Base-by-base conservation (phyloP, 345 rosid genomes). In the Firmiana major region DNA sequence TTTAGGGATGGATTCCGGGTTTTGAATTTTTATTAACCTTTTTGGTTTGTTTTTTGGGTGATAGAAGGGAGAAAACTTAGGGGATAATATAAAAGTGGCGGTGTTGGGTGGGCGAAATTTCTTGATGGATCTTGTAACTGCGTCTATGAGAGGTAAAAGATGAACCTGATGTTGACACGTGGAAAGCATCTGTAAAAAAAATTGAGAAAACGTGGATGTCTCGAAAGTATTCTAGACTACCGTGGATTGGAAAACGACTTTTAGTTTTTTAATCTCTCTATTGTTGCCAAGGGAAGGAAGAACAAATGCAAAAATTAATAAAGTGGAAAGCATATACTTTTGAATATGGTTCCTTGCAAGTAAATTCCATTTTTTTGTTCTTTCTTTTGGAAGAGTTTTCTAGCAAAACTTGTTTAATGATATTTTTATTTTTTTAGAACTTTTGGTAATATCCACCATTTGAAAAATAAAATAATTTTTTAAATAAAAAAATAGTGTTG, bases 71-170 rank as follows among this genome's bases (percentile, higher is more conserved):
- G 1, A 31, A 43, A 19, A 4, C 21, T 19, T 31, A 17, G 43
- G 13, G 26, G 28, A 38, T 38, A 15, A 21, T 43, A 63, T 49
- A 40, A 9, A 66, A 46, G 1, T 9, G 16, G 43, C 21, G 16
- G 22, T 24, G 15, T 57, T 36, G 21, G 26, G 70, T 31, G 21
- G 21, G 7, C 51, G 80, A 79, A 80, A 42, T 57, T 68, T 83
- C 81, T 8, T 36, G 85, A 83, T 55, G 74, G 65, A 12, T 80
- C 81, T 40, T 19, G 81, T 34, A 21, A 9, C 21, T 46, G 63
- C 51, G 43, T 6, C 38, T 1, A 51, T 3, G 19, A 16, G 54
- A 5, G 54, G 17, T 68, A 12, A 1, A 12, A 38, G 34, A 38
- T 68, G 1, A 49, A 63, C 17, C 42, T 1, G 68, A 63, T 28